Percentiles rank a stretch among this genome's conserved stretches.
phyloP scores from a whole-genome alignment of 2,329 filamentous ascomycete species.

The Pyricularia grisea region DNA sequence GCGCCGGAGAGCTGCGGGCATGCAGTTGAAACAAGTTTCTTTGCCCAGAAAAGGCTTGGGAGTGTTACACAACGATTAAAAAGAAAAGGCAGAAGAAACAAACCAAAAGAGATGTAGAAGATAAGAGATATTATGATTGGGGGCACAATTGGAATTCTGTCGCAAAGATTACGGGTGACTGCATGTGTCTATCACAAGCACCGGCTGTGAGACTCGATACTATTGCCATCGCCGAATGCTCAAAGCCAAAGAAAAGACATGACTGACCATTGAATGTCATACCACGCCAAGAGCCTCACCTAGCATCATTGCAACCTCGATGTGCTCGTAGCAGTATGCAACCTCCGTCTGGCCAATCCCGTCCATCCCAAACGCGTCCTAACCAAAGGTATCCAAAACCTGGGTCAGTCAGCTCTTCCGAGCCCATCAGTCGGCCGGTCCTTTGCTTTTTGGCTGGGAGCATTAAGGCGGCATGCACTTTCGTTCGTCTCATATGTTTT shows the following conservation, averaged over 20 bases:
- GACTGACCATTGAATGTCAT: neutral
- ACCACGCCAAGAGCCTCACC: neutral
- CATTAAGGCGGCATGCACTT: neutral
- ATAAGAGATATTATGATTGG: constrained; percentile 7
- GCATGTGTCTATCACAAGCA: neutral
- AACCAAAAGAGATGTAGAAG: neutral
- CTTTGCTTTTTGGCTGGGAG: neutral
- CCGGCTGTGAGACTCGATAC: neutral
- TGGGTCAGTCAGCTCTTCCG: neutral
- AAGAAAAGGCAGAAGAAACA: neutral
- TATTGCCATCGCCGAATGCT: neutral
- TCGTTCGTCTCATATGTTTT: neutral
- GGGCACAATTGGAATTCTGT: neutral
- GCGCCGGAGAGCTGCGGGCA: neutral
- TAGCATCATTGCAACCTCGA: neutral
- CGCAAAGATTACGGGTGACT: neutral
- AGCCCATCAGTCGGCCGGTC: neutral
- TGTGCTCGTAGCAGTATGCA: neutral
- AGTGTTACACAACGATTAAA: neutral
- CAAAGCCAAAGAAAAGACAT: neutral
- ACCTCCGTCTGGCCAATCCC: neutral
- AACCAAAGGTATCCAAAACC: neutral
- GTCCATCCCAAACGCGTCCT: neutral
- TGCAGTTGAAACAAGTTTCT: neutral
- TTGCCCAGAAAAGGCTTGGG: neutral